A percentile compares a stretch with the other conserved stretches of the same genome.
Evolutionary conservation across 2,329 filamentous ascomycete species (phyloP).

Genomic region (Bipolaris cookei): DNA sequence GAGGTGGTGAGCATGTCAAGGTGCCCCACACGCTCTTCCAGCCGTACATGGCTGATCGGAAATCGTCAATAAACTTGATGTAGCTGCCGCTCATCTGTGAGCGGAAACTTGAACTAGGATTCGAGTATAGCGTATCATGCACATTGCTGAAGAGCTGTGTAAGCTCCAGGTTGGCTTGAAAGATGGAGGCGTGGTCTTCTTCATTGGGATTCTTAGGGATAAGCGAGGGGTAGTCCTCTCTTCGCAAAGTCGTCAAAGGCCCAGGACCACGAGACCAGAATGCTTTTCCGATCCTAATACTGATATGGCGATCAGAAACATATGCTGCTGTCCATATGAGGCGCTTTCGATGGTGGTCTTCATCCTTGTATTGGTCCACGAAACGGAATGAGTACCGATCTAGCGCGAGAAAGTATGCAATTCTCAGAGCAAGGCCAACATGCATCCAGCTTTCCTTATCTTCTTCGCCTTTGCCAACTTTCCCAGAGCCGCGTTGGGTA

Average conservation of each 20-base stretch:
- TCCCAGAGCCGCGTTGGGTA: conserved; percentile 65
- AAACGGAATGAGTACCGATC: conserved; percentile 72
- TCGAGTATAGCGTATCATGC: conserved; percentile 75
- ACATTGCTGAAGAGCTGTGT: conserved; percentile 76
- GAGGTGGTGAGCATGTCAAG: conserved; percentile 67
- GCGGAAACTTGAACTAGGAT: conserved; percentile 71
- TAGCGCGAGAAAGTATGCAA: conserved; percentile 72
- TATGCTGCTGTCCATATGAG: conserved; percentile 68
- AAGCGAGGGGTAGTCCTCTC: conserved; percentile 71
- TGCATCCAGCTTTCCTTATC: conserved; percentile 80
- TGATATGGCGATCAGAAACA: conserved; percentile 58
- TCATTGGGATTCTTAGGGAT: conserved; percentile 64
- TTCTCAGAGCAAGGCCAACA: conserved; percentile 71
- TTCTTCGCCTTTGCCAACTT: conserved; percentile 73
- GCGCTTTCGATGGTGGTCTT: conserved; percentile 66
- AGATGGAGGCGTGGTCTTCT: conserved; percentile 71
- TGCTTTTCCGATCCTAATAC: conserved; percentile 72
- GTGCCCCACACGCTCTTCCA: conserved; percentile 76
- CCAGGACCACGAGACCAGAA: conserved; percentile 77
- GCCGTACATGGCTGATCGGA: conserved; percentile 69
- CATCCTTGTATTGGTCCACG: conserved; percentile 64
- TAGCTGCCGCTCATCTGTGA: conserved; percentile 74
- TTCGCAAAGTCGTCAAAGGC: conserved; percentile 67
- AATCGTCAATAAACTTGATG: conserved; percentile 77
- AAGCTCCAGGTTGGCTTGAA: conserved; percentile 73